Evolutionary conservation across 192 early-diverging fungal species (phyloP), one percentile per base, ranked within the genome.

Genomic region (Kappamyces sp.): DNA sequence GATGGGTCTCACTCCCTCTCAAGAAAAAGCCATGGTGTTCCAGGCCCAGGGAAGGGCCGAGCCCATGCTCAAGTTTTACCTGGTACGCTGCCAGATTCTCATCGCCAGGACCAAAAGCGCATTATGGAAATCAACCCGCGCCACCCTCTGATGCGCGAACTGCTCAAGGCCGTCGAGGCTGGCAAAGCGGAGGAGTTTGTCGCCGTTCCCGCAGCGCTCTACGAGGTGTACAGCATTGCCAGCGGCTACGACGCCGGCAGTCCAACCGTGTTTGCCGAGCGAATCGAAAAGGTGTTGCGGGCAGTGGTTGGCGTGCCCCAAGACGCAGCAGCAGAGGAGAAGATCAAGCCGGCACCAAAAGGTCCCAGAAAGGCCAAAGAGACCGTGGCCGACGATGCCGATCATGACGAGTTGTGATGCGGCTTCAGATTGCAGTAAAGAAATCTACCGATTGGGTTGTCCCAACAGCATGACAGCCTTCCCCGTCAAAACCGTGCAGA

Each of bases 111-210:
- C 8, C 59, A 66, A 60, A 72, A 75, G 65, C 65, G 65, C 42
- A 54, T 72, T 29, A 58, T 75, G 41, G 69, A 75, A 49, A 66
- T 75, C 47, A 75, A 75, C 54, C 73, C 73, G 68, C 58, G 65
- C 34, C 77, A 79, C 48, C 77, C 77, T 2, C 8, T 79, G 5
- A 74, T 79, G 37, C 29, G 62, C 34, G 49, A 31, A 8, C 47
- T 79, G 35, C 60, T 71, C 12, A 46, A 59, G 35, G 67, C 71
- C 45, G 66, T 77, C 30, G 43, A 65, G 36, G 40, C 41, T 6
- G 67, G 57, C 4, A 54, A 75, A 29, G 37, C 43, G 7, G 54
- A 45, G 22, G 53, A 48, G 33, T 12, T 77, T 31, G 59, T 61
- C n/a, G 63, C 66, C 31, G 38, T 55, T 2, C 61, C 67, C 11